Evolutionary conservation across 371 early-diverging fungal genomes (phyloP), one percentile per base, ranked within the genome.

Genomic region (Haplosporangium sp.): DNA sequence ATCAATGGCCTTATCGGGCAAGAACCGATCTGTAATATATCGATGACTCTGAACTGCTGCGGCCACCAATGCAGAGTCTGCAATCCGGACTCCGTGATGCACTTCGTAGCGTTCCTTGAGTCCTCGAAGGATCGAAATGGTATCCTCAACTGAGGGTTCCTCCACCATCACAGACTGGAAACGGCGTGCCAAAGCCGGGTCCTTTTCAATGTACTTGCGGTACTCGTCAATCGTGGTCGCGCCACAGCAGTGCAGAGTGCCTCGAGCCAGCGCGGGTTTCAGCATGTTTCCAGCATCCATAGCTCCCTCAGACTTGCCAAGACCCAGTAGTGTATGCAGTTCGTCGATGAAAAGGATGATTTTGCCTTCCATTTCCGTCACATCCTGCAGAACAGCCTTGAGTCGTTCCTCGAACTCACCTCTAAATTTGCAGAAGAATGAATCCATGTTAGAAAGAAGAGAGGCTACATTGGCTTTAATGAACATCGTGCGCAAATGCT

Each of bases 141-240:
- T 93, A 67, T 96, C 96, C 62, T 90, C 89, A 5, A 95, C 92
- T 4, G 81, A 64, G 7, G 91, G 91, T 64, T 91, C 91, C 2
- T 72, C 62, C 37, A 95, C 89, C 88, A 89, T 86, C 2, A 96
- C 90, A 23, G 91, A 85, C 59, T 94, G 93, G 85, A 96, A 96
- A 60, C 96, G 88, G 73, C 96, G 85, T 6, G 93, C 95, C 75
- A 96, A 85, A 9, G 96, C 96, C 12, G 93, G 90, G 73, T 96
- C 96, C 67, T 93, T 90, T 82, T 95, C 93, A 45, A 93, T 91
- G 66, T 93, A 89, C 74, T 91, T 75, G 55, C 95, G 86, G 74
- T 95, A 96, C 70, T 96, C 96, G 57, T 93, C 94, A 67, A 90
- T 88, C 2, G 96, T 96, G 6, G 96, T 96, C 0, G 96, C 95